Evolutionary conservation across 1,284 basidiomycete species (phyloP), one percentile per base, ranked within the genome.

Genomic region (Ganoderma multipileum): DNA sequence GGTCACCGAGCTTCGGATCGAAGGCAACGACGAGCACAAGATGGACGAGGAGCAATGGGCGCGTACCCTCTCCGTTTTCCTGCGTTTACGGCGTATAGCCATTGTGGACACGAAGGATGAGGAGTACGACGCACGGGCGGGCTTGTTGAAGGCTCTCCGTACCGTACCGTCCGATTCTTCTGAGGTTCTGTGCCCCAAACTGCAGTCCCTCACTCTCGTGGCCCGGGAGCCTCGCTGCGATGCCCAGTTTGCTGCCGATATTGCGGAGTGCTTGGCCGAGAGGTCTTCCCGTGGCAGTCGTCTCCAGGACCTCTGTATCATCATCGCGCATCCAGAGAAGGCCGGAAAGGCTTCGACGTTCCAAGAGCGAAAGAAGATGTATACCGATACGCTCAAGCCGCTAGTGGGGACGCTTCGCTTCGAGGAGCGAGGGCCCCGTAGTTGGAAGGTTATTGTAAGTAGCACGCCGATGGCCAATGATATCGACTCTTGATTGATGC

Each of bases 131-230:
- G 47, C 47, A 14, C 47, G 47, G 23, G 23, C 47, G 11, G 47
- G 47, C 23, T 50, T 50, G 47, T 50, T 50, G 47, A 50, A 50
- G 47, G 47, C 47, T 26, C 47, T 50, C 47, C 23, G 47, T 50
- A 3, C 47, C 23, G 47, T 50, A 12, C 47, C 47, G 23, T 12
- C 47, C 4, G 47, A 12, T 5, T 26, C 47, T 26, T 50, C 23
- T 11, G 47, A 50, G 7, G 23, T 50, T 26, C 23, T 11, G 11
- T 50, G 47, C 47, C 23, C 23, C 47, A 23, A 50, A 23, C 47
- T 50, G 47, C 23, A 50, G 47, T 50, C 47, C 47, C 47, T 50
- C 23, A 26, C 47, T 12, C 47, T 50, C 23, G 47, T 50, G 11
- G 47, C 23, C 23, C 23, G 3, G 47, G 26, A 14, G 47, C 47